Percentiles rank a stretch among this genome's conserved stretches.
These are phyloP conservation scores for Hyaloscypha bicolor DNA, from an alignment of 495 filamentous ascomycete genomes.

Conservation along the genomic window DNA sequence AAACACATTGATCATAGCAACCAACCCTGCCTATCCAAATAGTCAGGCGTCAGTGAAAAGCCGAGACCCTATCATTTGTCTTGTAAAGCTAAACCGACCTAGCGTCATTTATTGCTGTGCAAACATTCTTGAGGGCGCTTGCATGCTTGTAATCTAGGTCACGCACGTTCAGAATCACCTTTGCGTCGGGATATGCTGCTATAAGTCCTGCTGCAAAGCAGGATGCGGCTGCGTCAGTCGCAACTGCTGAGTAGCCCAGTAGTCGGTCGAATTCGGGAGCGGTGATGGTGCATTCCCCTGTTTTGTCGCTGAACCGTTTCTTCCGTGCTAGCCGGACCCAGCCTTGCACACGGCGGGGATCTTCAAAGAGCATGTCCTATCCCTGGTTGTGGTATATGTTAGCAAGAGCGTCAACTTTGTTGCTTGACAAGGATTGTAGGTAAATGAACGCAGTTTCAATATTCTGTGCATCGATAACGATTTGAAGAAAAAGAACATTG, in stretches of 20 bases:
- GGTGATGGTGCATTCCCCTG: neutral
- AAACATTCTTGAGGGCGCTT: neutral
- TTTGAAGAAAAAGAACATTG: neutral
- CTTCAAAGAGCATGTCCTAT: conserved; percentile 13
- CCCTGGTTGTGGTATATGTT: neutral
- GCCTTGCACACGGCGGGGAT: conserved; percentile 11
- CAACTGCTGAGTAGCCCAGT: neutral
- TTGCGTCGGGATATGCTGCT: neutral
- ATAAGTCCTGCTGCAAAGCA: conserved; percentile 1
- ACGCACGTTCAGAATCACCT: neutral
- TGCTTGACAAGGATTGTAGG: neutral
- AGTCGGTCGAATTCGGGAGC: conserved; percentile 9
- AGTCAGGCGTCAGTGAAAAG: neutral
- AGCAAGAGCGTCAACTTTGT: neutral
- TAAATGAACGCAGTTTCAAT: too few relatives aligned
- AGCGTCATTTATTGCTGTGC: neutral
- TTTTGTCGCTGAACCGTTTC: conserved; percentile 5
- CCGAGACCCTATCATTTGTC: neutral
- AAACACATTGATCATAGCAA: conserved; percentile 6
- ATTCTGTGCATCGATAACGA: too few relatives aligned
- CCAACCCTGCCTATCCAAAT: neutral
- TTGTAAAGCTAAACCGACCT: neutral
- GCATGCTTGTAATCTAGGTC: neutral
- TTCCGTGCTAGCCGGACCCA: conserved; percentile 8
- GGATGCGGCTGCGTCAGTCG: neutral